Evolutionary conservation across 768 basidiomycete species (phyloP).

Genomic region (Mycena galericulata): DNA sequence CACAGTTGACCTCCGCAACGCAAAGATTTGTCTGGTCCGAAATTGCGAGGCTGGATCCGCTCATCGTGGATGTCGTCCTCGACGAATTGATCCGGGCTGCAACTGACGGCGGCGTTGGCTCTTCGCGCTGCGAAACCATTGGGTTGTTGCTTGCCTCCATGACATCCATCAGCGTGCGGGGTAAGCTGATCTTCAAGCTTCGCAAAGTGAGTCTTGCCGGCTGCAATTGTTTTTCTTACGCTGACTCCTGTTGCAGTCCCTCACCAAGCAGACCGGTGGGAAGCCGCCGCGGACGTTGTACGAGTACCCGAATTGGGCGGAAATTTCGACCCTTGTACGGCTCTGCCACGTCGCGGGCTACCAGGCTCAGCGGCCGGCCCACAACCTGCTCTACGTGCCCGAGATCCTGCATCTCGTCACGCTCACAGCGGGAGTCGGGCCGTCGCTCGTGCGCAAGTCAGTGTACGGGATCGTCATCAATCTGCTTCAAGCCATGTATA

Average conservation of each 20-base stretch:
- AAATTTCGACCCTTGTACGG: slow-evolving; percentile 83
- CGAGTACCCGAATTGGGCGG: slow-evolving; percentile 83
- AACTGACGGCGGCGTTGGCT: slow-evolving; percentile 85
- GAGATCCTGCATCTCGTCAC: slow-evolving; percentile 86
- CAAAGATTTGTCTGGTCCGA: slow-evolving; percentile 85
- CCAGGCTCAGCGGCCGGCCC: slow-evolving; percentile 69
- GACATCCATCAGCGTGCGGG: slow-evolving; percentile 82
- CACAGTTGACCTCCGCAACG: slow-evolving; percentile 72
- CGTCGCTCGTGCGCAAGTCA: slow-evolving; percentile 79
- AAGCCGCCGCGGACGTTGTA: slow-evolving; percentile 71
- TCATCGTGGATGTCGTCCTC: slow-evolving; percentile 76
- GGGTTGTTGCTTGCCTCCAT: slow-evolving; percentile 79
- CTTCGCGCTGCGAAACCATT: slow-evolving; percentile 79
- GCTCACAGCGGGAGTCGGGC: slow-evolving; percentile 81
- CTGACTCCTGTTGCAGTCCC: slow-evolving; percentile 56
- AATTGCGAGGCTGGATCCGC: slow-evolving; percentile 75
- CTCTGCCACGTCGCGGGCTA: slow-evolving; percentile 81
- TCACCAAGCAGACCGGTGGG: slow-evolving; percentile 74
- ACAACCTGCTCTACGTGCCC: slow-evolving; percentile 84
- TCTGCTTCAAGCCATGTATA: slow-evolving; percentile 81
- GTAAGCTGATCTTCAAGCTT: slow-evolving; percentile 80
- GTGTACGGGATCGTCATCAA: slow-evolving; percentile 88
- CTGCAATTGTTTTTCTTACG: background rate
- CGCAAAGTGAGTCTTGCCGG: slow-evolving; percentile 69
- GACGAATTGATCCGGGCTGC: slow-evolving; percentile 87